These are phyloP conservation scores for Ensete ventricosum DNA, from an alignment of 176 grass and related monocot species.

Conservation along the genomic window DNA sequence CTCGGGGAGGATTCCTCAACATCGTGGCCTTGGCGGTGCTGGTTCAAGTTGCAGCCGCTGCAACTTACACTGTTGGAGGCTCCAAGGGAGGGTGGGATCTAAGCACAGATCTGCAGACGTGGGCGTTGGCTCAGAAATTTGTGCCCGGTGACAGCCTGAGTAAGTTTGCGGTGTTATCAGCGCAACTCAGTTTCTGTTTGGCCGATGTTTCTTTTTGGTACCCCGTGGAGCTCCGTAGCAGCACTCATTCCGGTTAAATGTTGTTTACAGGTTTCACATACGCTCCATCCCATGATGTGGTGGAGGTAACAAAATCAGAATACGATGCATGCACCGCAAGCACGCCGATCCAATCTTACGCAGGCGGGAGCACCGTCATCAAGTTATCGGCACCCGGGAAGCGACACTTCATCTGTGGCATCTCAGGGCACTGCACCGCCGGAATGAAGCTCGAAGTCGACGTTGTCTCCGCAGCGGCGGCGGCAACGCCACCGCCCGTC, in stretches of 20 bases:
- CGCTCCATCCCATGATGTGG: slow-evolving; percentile 44
- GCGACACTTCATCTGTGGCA: slow-evolving; percentile 80
- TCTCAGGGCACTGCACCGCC: slow-evolving; percentile 45
- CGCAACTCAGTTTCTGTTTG: background rate
- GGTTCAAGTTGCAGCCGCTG: slow-evolving; percentile 11
- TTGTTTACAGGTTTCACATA: slow-evolving; percentile 43
- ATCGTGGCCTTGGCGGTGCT: slow-evolving; percentile 16
- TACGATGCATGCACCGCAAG: slow-evolving; percentile 34
- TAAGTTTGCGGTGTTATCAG: slow-evolving; percentile 10
- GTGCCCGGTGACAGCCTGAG: slow-evolving; percentile 49
- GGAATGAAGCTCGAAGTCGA: slow-evolving; percentile 61
- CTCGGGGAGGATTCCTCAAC: background rate
- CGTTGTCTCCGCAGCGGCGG: slow-evolving; percentile 23
- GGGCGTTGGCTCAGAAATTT: slow-evolving; percentile 36
- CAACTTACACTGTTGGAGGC: slow-evolving; percentile 43
- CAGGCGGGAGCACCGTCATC: slow-evolving; percentile 40
- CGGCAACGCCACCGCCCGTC: background rate
- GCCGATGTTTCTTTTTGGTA: background rate
- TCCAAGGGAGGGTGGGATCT: slow-evolving; percentile 52
- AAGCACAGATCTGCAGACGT: slow-evolving; percentile 42
- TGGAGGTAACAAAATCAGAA: slow-evolving; percentile 40
- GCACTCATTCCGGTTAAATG: background rate
- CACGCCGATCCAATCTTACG: slow-evolving; percentile 25
- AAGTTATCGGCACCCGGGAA: slow-evolving; percentile 33
- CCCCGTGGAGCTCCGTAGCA: too few species aligned